Evolutionary conservation across 108 stramenopile genomes (phyloP), one percentile per base, ranked within the genome.

Genomic region (Cyclotella kingstonii): DNA sequence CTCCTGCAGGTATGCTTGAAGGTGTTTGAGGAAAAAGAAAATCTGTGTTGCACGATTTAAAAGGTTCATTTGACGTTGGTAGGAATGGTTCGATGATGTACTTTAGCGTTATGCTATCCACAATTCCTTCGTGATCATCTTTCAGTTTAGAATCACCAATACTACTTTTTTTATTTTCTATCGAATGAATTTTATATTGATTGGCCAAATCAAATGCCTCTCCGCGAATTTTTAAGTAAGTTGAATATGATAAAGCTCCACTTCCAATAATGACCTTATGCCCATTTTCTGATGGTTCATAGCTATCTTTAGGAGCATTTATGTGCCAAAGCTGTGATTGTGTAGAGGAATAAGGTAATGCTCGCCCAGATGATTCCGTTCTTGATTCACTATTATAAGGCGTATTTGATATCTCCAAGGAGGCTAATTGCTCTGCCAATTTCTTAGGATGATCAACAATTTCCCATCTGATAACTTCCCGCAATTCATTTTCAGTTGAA

Each of bases 241-340:
- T 64, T 1, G 86, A 80, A 49, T 70, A 84, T 14, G 81, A 82
- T 14, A 87, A 70, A 1, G 83, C 86, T 7, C 66, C 68, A 54
- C 46, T 51, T 36, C 68, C 70, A 19, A 57, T 54, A 28, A 65
- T 28, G 9, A 76, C 36, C 15, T 55, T 4, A 12, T 28, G 36
- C 12, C 49, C 33, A 28, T 8, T 54, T 11, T 54, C 12, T 44
- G 9, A 14, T 68, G 23, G 28, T 27, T 25, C 39, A 52, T 34
- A 23, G 14, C 3, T 42, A 23, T 52, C 36, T 22, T 26, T 3
- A 22, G 21, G 4, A 26, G 5, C 7, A 4, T 26, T 23, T 14
- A 5, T 50, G 11, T 50, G 49, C 10, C 6, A 26, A 26, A 5
- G 36, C 9, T 36, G 36, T 36, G 36, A 36, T 21, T 10, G 6